These are phyloP conservation scores for Rasamsonia emersonii DNA, from an alignment of 2,329 filamentous ascomycete species.

Conservation along the genomic window DNA sequence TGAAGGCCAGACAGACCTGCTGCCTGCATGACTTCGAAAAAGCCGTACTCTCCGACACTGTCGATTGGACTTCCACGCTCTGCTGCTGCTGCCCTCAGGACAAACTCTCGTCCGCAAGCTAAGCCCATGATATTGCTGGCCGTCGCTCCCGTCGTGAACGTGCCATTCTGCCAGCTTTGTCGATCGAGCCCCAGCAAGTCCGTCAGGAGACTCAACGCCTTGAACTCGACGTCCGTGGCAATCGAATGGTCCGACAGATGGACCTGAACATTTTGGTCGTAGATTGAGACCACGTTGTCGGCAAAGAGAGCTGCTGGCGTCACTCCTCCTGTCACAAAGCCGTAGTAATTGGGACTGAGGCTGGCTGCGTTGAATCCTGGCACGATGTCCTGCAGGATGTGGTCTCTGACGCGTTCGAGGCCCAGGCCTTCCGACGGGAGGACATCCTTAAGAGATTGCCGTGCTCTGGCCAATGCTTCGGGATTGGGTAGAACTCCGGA, in stretches of 20 bases:
- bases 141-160: slow-evolving; percentile 69
- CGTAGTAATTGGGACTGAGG: slow-evolving; percentile 65
- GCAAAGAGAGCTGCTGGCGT: slow-evolving; percentile 73
- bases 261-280: slow-evolving; percentile 78
- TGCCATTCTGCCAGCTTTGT: slow-evolving; percentile 58
- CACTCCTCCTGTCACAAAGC: slow-evolving; percentile 76
- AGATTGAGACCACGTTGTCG: slow-evolving; percentile 70
- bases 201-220: slow-evolving; percentile 60
- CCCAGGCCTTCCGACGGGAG: slow-evolving; percentile 22
- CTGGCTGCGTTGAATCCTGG: slow-evolving; percentile 58
- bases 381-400: slow-evolving; percentile 34
- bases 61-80: slow-evolving; percentile 19
- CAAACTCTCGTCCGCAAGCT: slow-evolving; percentile 60
- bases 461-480: slow-evolving; percentile 21
- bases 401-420: slow-evolving; percentile 23
- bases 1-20: slow-evolving; percentile 62
- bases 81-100: slow-evolving; percentile 35
- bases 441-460: slow-evolving; percentile 21
- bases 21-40: slow-evolving; percentile 56
- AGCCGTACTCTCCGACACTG: slow-evolving; percentile 60
- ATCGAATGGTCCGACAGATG: slow-evolving; percentile 70
- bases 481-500: slow-evolving; percentile 24
- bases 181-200: slow-evolving; percentile 55
- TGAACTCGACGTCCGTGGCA: slow-evolving; percentile 66
- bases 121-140: slow-evolving; percentile 58